Base-by-base conservation (phyloP, 192 early-diverging fungal species). In the Chytriomyces hyalinus region DNA sequence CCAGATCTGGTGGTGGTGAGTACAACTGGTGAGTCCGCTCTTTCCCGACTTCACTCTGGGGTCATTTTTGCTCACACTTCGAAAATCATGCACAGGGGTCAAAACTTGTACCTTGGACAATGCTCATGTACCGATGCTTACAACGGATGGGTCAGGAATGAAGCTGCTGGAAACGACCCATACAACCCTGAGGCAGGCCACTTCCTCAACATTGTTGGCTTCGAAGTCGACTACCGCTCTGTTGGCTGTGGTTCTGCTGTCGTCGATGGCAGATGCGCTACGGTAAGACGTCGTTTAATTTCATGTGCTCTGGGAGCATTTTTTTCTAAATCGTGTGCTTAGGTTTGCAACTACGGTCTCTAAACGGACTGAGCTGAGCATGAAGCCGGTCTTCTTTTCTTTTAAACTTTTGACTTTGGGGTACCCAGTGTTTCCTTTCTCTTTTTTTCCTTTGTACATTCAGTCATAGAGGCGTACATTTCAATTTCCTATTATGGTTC, bases 101-200 rank as follows among this genome's bases (percentile, higher is more conserved):
- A 70, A n/a, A 70, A 70, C 50, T 28, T 70, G 69, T 70, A 57
- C 43, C 43, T 70, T 5, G 49, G 53, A 17, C 15, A 20, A 15
- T 57, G 50, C 28, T 22, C n/a, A 15, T 70, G 69, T 11, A 3
- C 69, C 1, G 53, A 59, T 5, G 69, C 69, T 3, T 70, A 70
- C 28, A 57, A 57, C 36, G 69, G 69, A 13, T 70, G 69, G 69
- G 50, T 70, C 15, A 70, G 49, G 28, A 70, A 70, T 53, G 69
- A 70, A 53, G 69, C 69, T 5, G 50, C 50, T n/a, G 69, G 69
- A 53, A 9, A 70, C 7, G 69, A 70, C 28, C 69, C 69, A 4
- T 10, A n/a, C 11, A 70, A 70, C 43, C 69, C 49, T 15, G 69
- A 70, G 3, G 69, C 65, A 6, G 65, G 62, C n/a, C 9, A 28